Base-by-base conservation (phyloP, 75 land plant genomes). In the Azolla pinnata region DNA sequence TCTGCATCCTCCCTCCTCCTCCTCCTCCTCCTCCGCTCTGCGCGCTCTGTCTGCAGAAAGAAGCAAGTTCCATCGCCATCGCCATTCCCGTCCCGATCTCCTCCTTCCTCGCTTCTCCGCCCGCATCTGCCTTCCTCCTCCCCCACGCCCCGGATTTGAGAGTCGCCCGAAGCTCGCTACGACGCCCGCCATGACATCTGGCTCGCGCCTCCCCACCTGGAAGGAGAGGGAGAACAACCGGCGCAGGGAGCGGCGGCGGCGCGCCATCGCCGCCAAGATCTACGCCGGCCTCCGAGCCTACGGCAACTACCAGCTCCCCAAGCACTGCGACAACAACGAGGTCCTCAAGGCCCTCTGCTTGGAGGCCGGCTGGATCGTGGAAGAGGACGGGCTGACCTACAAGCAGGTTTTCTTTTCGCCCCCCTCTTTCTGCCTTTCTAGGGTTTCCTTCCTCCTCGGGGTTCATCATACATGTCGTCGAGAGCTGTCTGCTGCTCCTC, bases 261-360 rank as follows among this genome's bases (percentile, higher is more conserved):
- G 79, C 25, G 79, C 79, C 19, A 72, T 72, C 57, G 76, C 79
- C 1, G 79, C 79, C 23, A 76, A 76, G 70, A 76, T 76, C 59
- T 76, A 57, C 59, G 10, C 75, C 3, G 79, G 79, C 10, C 61
- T 76, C 20, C 53, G 79, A 33, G 51, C 59, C 70, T 71, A 59
- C 56, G 80, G 80, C 16, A 74, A 77, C 68, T 77, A 77, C 60
- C 74, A 77, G 66, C 67, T 77, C 18, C 80, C 80, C 32, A 77
- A 77, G 60, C 80, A 77, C 35, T 77, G 80, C 59, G 80, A 77
- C 67, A 77, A 73, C 67, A 77, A 77, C 38, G 80, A 74, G 72
- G 80, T 77, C 29, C 78, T 77, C 21, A 77, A 77, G 62, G 80
- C 80, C 2, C 69, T 77, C 51, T 77, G 80, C 54, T 18, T 25